phyloP scores from a whole-genome alignment of 129 eudicot species.

The Sambucus nigra region DNA sequence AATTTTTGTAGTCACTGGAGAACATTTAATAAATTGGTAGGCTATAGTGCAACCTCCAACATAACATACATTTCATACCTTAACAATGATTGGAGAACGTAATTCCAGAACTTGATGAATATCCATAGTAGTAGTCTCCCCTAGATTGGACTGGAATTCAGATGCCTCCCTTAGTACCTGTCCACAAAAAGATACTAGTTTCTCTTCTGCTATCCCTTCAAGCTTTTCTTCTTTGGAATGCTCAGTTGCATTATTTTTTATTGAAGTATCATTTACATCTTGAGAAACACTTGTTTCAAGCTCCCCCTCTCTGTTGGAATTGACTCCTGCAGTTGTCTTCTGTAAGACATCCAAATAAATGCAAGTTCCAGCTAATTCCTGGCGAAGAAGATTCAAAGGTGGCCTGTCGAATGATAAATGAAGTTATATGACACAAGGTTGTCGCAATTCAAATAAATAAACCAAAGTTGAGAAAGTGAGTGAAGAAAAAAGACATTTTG shows the following conservation, averaged over 20 bases:
- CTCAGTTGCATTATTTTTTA: constrained; percentile 19
- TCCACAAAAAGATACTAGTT: constrained; percentile 77
- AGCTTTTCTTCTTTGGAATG: constrained; percentile 27
- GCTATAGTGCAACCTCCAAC: not conserved
- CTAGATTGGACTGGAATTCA: constrained; percentile 77
- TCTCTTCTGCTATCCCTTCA: constrained; percentile 63
- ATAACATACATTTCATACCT: constrained; percentile 33
- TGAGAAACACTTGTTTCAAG: constrained; percentile 13
- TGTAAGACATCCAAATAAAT: constrained; percentile 81
- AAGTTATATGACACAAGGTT: constrained; percentile 20
- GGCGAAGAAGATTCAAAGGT: constrained; percentile 90
- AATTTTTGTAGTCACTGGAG: too few species aligned
- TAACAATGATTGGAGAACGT: constrained; percentile 86
- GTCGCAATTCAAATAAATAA: constrained; percentile 3
- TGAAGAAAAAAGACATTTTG: not conserved
- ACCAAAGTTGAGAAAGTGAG: too few species aligned
- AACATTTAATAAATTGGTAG: not conserved
- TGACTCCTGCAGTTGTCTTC: constrained; percentile 52
- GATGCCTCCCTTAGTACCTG: constrained; percentile 91
- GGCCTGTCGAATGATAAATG: constrained; percentile 55
- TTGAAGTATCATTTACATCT: constrained; percentile 22
- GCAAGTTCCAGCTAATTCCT: constrained; percentile 84
- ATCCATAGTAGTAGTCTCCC: constrained; percentile 70
- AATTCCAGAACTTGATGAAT: constrained; percentile 85
- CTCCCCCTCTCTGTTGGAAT: constrained; percentile 19